Conservation (phyloP, 2,329 filamentous ascomycete species). For the Monosporascus cannonballus region DNA sequence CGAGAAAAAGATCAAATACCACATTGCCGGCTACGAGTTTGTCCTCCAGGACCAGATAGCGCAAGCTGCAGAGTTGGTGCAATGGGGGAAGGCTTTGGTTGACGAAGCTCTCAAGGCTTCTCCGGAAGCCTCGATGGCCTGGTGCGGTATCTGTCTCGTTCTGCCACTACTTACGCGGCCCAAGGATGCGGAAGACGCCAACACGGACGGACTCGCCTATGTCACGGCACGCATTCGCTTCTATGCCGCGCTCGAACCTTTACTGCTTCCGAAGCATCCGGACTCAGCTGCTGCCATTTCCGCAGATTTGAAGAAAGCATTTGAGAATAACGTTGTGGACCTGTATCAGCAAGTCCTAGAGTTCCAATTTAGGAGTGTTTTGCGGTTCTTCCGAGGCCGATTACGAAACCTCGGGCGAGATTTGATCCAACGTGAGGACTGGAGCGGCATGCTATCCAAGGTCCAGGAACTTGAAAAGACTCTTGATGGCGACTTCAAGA, state of each 20-base stretch:
- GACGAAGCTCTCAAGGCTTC: slow-evolving; percentile 22
- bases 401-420: slow-evolving; percentile 8
- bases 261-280: slow-evolving; percentile 11
- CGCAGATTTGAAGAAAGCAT: slow-evolving; percentile 8
- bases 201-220: slow-evolving; percentile 26
- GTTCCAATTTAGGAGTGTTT: slow-evolving; percentile 28
- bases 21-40: no score
- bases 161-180: slow-evolving; percentile 30
- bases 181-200: slow-evolving; percentile 20
- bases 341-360: slow-evolving; percentile 29
- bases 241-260: slow-evolving; percentile 24
- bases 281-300: not conserved
- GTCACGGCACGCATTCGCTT: slow-evolving; percentile 27
- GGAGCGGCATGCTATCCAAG: slow-evolving; percentile 11
- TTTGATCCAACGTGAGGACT: slow-evolving; percentile 9
- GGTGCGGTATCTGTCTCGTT: slow-evolving; percentile 30
- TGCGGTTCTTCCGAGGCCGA: slow-evolving; percentile 23
- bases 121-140: slow-evolving; percentile 25
- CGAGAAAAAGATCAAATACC: slow-evolving; percentile 7
- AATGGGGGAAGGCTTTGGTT: slow-evolving; percentile 18
- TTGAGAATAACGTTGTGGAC: slow-evolving; percentile 11
- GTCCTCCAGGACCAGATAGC: slow-evolving; percentile 14
- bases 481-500: not conserved
- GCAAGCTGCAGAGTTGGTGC: slow-evolving; percentile 12
- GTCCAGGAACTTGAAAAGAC: slow-evolving; percentile 3